Evolutionary conservation across 1,284 basidiomycete genomes (phyloP), one percentile per base, ranked within the genome.

Genomic region (Volvariella surrecta): DNA sequence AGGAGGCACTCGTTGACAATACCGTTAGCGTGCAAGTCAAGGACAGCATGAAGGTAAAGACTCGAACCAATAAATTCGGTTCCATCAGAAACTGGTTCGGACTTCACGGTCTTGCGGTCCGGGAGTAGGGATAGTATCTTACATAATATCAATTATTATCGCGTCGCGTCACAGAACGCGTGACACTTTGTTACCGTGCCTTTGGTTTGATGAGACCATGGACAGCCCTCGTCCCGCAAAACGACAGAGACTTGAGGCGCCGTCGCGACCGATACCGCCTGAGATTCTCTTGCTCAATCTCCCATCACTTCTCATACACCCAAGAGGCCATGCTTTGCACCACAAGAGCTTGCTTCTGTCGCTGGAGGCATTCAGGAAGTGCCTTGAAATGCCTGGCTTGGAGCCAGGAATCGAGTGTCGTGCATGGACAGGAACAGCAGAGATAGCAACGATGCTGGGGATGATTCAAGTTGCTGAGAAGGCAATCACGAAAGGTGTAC

Each of bases 361-460:
- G 1, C 57, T 77, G 2, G 55, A 66, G 21, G 72, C 83, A 0
- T 54, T 84, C 4, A 59, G 73, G 20, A 71, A 66, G 50, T 81
- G 75, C 55, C 63, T 83, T 6, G 50, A 59, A 0, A 49, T 76
- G 0, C 64, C 65, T 3, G 63, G 67, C n/a, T 61, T 84, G 3
- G 70, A 74, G 4, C 69, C 71, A 3, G 71, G 74, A 42, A 58
- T 79, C 4, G 82, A 86, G 52, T 83, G 80, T 52, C 63, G 77
- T 1, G 79, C 80, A 1, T 83, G 79, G 77, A 76, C 75, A 0
- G 70, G 71, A 1, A 52, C 84, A 1, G 82, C 76, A 0, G 83
- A 87, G 59, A 50, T 83, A 3, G 82, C 80, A 6, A 66, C 84
- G 57, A 64, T 65, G 49, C 68, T 75, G 28, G 65, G 40, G 48